Evolutionary conservation across 2,329 filamentous ascomycete species (phyloP), one percentile per base, ranked within the genome.

Genomic region (Chalaropsis ovoidea): DNA sequence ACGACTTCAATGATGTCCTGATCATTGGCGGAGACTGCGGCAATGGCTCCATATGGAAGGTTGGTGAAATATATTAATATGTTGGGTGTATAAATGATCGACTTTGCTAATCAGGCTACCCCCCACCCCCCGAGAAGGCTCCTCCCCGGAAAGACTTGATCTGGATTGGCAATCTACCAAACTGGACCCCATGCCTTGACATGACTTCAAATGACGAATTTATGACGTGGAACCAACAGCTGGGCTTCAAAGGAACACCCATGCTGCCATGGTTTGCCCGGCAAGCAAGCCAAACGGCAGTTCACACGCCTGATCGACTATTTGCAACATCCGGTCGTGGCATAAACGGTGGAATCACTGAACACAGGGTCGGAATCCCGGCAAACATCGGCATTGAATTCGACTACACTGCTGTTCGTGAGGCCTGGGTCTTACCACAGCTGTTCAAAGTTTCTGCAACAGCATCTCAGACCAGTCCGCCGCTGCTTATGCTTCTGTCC

Each of bases 11-110:
- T 1, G 92, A 96, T 73, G 81, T 95, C n/a, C 77, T 96, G 60
- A 81, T 95, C 43, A 84, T 88, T 61, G 88, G 88, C 3, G 91
- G 93, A 0, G 86, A 89, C 69, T 87, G 86, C 64, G 88, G 90
- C 8, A 83, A 86, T 68, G 92, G 92, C 6, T 85, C 86, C 0
- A 80, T 94, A 5, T 93, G 88, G 77, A 84, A 85, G 74, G 85
- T 89, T 74, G 76, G 80, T 65, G 7, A 60, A 22, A 24, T 17
- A 4, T 3, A 35, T 4, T 27, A 2, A 31, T 17, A 19, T 70
- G 42, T 56, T n/a, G n/a, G 3, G 35, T 19, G 22, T 39, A 69
- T 43, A 35, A 31, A 17, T 1, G 4, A 58, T 35, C n/a, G 3
- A 13, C 24, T 54, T 39, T 31, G 35, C 43, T 60, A 41, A 61